phyloP scores from a whole-genome alignment of 2,329 filamentous ascomycete species.

The Colletotrichum brevisporum region DNA sequence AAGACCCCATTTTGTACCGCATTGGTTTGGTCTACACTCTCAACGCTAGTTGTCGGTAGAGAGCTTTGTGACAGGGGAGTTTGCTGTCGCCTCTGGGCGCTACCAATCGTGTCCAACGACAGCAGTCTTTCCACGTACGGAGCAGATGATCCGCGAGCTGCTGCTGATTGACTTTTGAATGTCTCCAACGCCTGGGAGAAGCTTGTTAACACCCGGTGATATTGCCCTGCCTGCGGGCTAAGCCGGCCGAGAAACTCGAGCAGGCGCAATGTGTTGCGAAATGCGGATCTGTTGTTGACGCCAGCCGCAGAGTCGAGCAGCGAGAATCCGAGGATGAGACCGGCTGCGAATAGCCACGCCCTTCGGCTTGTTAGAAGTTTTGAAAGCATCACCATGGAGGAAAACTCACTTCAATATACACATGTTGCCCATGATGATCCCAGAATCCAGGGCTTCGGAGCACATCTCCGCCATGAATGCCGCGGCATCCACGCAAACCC shows the following conservation, averaged over 20 bases:
- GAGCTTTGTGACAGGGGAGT: background rate
- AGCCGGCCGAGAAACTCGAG: background rate
- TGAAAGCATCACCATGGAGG: too few species aligned
- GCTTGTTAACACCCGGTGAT: constrained; percentile 6
- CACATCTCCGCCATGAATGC: constrained; percentile 70
- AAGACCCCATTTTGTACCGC: background rate
- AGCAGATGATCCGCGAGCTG: fast-evolving
- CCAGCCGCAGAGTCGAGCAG: background rate
- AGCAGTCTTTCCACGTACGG: constrained; percentile 20
- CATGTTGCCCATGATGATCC: constrained; percentile 67
- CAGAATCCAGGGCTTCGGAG: constrained; percentile 59
- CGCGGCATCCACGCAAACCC: constrained; percentile 69
- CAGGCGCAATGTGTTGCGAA: constrained; percentile 3
- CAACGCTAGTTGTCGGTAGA: too few species aligned
- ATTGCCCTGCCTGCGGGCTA: constrained; percentile 8
- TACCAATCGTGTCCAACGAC: constrained; percentile 2
- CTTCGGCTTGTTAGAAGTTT: background rate
- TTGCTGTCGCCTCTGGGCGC: background rate
- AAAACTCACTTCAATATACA: constrained; percentile 67
- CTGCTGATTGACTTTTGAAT: background rate
- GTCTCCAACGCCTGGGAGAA: constrained; percentile 21
- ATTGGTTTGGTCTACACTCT: too few species aligned
- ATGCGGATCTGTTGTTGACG: background rate
- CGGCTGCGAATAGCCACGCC: constrained; percentile 64
- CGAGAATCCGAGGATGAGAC: constrained; percentile 67